Evolutionary conservation across 306 rosid genomes (phyloP).

Genomic region (Acacia confusa): DNA sequence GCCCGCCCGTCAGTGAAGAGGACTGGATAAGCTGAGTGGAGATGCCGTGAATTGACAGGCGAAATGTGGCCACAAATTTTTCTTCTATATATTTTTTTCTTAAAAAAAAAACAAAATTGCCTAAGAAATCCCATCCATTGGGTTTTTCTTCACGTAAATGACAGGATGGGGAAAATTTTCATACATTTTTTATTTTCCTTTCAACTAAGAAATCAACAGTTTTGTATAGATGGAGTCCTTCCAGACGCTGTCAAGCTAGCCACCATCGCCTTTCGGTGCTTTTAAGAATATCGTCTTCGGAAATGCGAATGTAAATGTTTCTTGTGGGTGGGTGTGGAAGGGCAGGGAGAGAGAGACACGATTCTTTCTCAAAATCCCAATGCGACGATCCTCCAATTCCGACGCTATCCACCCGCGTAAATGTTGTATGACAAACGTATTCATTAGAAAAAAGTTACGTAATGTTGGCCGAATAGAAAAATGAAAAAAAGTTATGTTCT

Average conservation of each 20-base stretch:
- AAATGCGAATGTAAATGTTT: not conserved
- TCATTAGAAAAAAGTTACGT: not conserved
- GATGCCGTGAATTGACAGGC: slow-evolving; percentile 58
- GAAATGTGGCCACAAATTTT: slow-evolving; percentile 68
- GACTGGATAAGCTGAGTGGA: slow-evolving; percentile 53
- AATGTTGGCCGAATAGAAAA: not conserved
- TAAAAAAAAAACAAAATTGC: slow-evolving; percentile 7
- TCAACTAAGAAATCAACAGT: not conserved
- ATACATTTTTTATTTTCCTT: not conserved
- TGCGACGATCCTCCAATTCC: not conserved
- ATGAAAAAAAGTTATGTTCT: not conserved
- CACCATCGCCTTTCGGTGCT: not conserved
- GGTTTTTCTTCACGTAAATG: slow-evolving; percentile 52
- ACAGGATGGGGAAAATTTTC: slow-evolving; percentile 38
- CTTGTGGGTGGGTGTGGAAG: not conserved
- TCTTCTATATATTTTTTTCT: slow-evolving; percentile 25
- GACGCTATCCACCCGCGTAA: not conserved
- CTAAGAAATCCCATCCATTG: slow-evolving; percentile 51
- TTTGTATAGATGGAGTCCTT: not conserved
- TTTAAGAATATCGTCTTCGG: not conserved
- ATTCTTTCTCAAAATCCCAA: not conserved
- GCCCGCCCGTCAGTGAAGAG: slow-evolving; percentile 30
- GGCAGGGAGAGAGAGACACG: not conserved
- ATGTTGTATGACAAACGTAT: not conserved
- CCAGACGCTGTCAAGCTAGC: not conserved